Percentiles rank a stretch among this genome's conserved stretches.
These are phyloP conservation scores for Inga leiocalycina DNA, from an alignment of 306 rosid species.

Conservation along the genomic window DNA sequence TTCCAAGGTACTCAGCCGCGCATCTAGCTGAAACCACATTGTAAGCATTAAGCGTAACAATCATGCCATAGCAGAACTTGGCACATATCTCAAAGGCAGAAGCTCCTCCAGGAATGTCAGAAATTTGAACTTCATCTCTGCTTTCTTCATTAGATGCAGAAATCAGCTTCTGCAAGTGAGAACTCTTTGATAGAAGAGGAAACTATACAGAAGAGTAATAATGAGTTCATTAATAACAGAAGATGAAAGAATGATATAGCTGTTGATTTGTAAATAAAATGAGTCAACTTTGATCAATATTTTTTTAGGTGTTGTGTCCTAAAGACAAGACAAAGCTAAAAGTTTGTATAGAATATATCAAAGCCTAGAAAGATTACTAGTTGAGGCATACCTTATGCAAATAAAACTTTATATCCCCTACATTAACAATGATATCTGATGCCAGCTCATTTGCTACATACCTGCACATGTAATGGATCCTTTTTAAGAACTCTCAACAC, in stretches of 20 bases:
- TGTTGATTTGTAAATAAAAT: conserved; percentile 29
- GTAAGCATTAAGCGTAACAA: conserved; percentile 90
- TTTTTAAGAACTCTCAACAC: conserved; percentile 14
- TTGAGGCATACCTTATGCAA: conserved; percentile 77
- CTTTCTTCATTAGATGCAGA: conserved; percentile 59
- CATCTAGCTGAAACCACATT: conserved; percentile 77
- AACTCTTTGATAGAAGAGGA: conserved; percentile 95
- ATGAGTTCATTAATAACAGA: conserved; percentile 32
- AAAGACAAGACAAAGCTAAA: conserved; percentile 1
- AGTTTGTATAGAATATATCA: conserved; percentile 13
- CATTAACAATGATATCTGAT: conserved; percentile 65
- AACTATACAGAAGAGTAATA: conserved; percentile 56
- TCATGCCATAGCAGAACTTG: conserved; percentile 95
- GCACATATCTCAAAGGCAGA: conserved; percentile 93
- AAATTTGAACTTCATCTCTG: conserved; percentile 61
- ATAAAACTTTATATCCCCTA: conserved; percentile 78
- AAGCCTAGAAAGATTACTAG: conserved; percentile 18
- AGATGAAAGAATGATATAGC: conserved; percentile 14
- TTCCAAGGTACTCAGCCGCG: conserved; percentile 92
- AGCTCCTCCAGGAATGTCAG: conserved; percentile 89
- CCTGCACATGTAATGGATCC: conserved; percentile 54
- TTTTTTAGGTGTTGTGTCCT: neutral
- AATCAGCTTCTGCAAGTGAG: conserved; percentile 74
- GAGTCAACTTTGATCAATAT: conserved; percentile 18
- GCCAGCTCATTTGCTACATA: conserved; percentile 85